Evolutionary conservation across 2,329 filamentous ascomycete genomes (phyloP), one percentile per base, ranked within the genome.

Genomic region (Fusarium xyrophilum): DNA sequence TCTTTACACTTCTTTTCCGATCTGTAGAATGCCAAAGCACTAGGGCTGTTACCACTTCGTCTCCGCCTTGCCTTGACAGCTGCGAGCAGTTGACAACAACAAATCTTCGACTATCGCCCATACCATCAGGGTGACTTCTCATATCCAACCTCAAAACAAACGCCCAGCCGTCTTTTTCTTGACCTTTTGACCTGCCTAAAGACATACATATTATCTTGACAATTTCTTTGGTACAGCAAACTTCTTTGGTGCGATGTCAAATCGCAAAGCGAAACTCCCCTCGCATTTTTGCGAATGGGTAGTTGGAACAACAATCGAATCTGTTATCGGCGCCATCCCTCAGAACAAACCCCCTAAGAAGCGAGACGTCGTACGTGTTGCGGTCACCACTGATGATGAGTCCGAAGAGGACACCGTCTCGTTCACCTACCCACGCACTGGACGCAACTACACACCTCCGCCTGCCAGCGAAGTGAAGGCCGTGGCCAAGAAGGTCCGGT

Each of bases 371-470:
- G 70, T 83, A 59, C 79, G 73, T 25, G 71, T 85, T 33, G 78
- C 82, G 53, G 72, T 85, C 3, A 78, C 80, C 17, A 86, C 85
- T 14, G 84, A 87, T 63, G 84, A 86, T 43, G 83, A 85, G 57
- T 80, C 79, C n/a, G 80, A 82, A 11, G 77, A 80, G 28, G 85
- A 87, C 54, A 82, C 79, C 6, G 73, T 86, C 55, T 79, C 75
- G 21, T 74, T 87, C 38, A 84, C 82, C 3, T 84, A 85, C 53
- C 84, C 85, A 2, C 81, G 83, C 54, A 75, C 77, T 7, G 71
- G 77, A 19, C 62, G 60, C 35, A 46, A 35, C 23, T 25, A 36
- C 27, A 54, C 32, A 32, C 19, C 40, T 8, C 35, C 48, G 19
- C 36, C 44, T 40, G 51, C 36, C 27, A 44, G 33, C 25, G 63